Evolutionary conservation across 768 basidiomycete species (phyloP).

Genomic region (Chiua virens): DNA sequence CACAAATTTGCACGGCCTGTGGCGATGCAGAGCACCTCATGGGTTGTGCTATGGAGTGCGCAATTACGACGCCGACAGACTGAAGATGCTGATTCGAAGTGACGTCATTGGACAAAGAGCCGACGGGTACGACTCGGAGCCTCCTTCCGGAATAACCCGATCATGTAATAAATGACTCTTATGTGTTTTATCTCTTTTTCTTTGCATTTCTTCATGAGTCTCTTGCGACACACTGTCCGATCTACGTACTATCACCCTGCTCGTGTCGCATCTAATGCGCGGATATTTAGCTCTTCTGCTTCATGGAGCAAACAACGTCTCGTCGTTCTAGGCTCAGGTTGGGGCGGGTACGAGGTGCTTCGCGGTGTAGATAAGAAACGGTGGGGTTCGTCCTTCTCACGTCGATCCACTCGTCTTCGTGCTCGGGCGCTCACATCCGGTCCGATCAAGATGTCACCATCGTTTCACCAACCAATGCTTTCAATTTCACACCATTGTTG

Average conservation of each 20-base stretch:
- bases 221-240: conserved; percentile 10
- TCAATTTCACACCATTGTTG: conserved; percentile 46
- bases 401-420: not conserved
- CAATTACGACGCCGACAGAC: no score
- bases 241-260: not conserved
- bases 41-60: no score
- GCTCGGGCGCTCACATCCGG: not conserved
- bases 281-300: conserved; percentile 41
- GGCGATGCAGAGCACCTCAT: no score
- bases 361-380: conserved; percentile 66
- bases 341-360: conserved; percentile 75
- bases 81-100: no score
- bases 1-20: no score
- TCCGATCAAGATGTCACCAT: conserved; percentile 55
- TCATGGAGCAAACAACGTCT: conserved; percentile 41
- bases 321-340: conserved; percentile 73
- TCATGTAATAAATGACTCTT: not conserved
- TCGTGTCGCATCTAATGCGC: conserved; percentile 11
- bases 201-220: conserved; percentile 10
- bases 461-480: conserved; percentile 55
- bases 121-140: no score
- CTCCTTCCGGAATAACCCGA: conserved; percentile 18
- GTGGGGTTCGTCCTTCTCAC: conserved; percentile 50
- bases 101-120: no score
- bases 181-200: not conserved